Base-by-base conservation (phyloP, 2,329 filamentous ascomycete genomes). In the Fusarium newnesense region DNA sequence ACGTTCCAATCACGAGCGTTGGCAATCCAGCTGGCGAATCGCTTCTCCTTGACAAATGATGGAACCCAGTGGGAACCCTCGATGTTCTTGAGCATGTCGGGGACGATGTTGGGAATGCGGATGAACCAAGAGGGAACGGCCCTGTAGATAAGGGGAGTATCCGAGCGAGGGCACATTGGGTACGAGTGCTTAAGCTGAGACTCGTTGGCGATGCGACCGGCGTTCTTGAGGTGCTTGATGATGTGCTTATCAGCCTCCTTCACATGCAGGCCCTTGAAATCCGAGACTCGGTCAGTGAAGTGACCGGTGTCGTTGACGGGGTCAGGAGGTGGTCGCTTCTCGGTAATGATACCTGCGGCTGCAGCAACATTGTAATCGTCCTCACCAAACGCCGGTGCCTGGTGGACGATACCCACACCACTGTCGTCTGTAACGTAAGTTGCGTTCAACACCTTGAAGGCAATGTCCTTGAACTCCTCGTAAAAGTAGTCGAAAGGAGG, bases 1-100 rank as follows among this genome's bases (percentile, higher is more conserved):
- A 98, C 93, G 80, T 97, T 97, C 96, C 96, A 98, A 82, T 98
- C 96, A 67, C 93, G 92, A 19, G 96, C 95, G 79, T 96, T 96
- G 67, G 89, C 86, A 71, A 98, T 96, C 96, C 96, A 98, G 84
- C 91, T 96, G 50, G 92, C 90, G 78, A 98, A 98, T 19, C 96
- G 91, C 80, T 92, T 93, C 78, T 97, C 95, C 82, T 97, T 97
- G 70, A 98, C 95, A 76, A 94, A 93, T 3, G 89, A 91, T 4
- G 96, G 96, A 3, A 97, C 94, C 96, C 96, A 98, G 80, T 97
- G 93, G 12, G 95, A 96, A 19, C 89, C 89, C 79, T 97, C 92
- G 67, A 98, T 95, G 75, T 96, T 96, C 77, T 94, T 87, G n/a
- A 98, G 86, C 92, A 98, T 96, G 73, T 95, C 86, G 3, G 95